phyloP scores from a whole-genome alignment of 2,329 filamentous ascomycete genomes.

The Aureobasidium mangrovei region DNA sequence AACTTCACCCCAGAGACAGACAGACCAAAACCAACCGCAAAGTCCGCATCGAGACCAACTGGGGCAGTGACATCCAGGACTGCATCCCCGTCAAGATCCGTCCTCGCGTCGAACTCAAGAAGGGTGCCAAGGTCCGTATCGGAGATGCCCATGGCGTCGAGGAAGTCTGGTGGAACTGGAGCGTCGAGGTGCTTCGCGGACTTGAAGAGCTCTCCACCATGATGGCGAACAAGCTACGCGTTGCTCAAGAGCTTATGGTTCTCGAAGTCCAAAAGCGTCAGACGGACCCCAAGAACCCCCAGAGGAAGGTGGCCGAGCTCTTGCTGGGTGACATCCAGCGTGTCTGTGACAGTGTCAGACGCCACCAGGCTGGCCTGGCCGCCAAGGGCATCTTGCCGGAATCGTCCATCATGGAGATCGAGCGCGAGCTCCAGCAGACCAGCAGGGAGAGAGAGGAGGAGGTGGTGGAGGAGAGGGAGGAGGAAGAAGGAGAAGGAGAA shows the following conservation, averaged over 20 bases:
- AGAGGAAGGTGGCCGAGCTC: slow-evolving; percentile 16
- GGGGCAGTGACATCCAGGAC: slow-evolving; percentile 9
- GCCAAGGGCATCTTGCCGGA: not conserved
- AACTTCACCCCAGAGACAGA: slow-evolving; percentile 16
- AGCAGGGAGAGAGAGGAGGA: too few species aligned
- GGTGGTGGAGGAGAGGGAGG: too few species aligned
- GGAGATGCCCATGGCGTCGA: slow-evolving; percentile 4
- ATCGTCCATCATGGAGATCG: not conserved
- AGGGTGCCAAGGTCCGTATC: slow-evolving; percentile 16
- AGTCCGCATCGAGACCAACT: slow-evolving; percentile 15
- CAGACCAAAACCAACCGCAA: slow-evolving; percentile 16
- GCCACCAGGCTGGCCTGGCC: not conserved
- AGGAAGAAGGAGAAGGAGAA: not conserved
- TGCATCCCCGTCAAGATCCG: slow-evolving; percentile 14
- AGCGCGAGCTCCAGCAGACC: not conserved
- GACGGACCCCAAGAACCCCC: slow-evolving; percentile 12
- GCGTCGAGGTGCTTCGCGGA: slow-evolving; percentile 15
- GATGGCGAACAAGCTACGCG: slow-evolving; percentile 13
- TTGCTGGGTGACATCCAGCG: slow-evolving; percentile 16
- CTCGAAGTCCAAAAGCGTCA: slow-evolving; percentile 15
- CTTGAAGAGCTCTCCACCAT: slow-evolving; percentile 17
- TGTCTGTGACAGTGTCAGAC: slow-evolving; percentile 10
- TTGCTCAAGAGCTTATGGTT: slow-evolving; percentile 13
- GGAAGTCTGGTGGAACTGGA: slow-evolving; percentile 18
- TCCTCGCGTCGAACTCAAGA: slow-evolving; percentile 17